Conservation (phyloP, 2,329 filamentous ascomycete genomes). For the Cladorrhinum sp. region DNA sequence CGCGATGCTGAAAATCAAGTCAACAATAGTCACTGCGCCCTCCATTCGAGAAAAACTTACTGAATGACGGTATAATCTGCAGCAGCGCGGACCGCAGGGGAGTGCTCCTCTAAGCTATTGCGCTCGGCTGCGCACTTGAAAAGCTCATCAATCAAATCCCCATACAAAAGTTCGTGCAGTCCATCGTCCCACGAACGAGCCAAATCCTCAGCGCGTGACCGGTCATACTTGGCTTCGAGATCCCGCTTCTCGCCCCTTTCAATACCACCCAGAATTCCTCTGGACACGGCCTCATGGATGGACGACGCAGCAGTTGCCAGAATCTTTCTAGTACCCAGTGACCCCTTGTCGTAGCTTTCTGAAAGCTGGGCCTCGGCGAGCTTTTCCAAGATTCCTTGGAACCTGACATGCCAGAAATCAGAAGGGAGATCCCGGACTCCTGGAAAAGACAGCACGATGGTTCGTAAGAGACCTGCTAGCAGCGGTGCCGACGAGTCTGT, state of each 20-base stretch:
- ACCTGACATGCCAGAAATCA: constrained; percentile 63
- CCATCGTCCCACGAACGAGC: constrained; percentile 64
- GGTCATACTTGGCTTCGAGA: constrained; percentile 50
- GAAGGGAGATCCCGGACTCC: constrained; percentile 60
- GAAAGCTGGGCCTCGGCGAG: constrained; percentile 68
- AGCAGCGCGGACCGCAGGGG: constrained; percentile 58
- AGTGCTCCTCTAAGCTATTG: constrained; percentile 61
- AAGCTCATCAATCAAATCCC: constrained; percentile 61
- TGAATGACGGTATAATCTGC: constrained; percentile 67
- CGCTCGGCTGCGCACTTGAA: constrained; percentile 60
- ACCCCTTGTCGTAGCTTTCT: constrained; percentile 78
- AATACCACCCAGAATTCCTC: constrained; percentile 64
- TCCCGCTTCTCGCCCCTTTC: constrained; percentile 29
- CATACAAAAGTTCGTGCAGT: constrained; percentile 65
- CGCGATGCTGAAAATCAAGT: constrained; percentile 55
- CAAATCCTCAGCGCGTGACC: constrained; percentile 57
- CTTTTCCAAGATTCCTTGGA: constrained; percentile 57
- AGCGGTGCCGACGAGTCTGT: constrained; percentile 56
- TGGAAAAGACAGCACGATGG: constrained; percentile 63
- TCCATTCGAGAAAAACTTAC: constrained; percentile 43
- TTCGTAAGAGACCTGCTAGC: constrained; percentile 64
- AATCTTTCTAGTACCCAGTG: constrained; percentile 70
- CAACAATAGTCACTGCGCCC: neutral
- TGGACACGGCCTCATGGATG: constrained; percentile 65
- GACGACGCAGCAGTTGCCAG: constrained; percentile 68